phyloP scores from a whole-genome alignment of 768 basidiomycete species.

The Scleroderma citrinum region DNA sequence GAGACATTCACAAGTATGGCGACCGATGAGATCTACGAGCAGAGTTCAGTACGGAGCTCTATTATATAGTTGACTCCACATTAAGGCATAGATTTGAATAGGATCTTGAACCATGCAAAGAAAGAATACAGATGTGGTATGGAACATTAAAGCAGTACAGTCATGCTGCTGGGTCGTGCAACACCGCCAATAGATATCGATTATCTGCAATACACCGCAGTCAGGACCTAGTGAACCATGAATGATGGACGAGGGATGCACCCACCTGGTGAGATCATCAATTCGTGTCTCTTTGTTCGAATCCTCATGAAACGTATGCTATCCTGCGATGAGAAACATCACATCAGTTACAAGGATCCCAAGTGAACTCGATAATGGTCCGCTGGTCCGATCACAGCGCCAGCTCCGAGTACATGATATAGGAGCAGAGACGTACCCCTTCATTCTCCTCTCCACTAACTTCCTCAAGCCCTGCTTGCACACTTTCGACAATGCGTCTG shows the following conservation, averaged over 20 bases:
- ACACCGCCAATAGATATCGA: constrained; percentile 74
- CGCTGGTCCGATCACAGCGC: not conserved
- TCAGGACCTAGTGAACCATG: not conserved
- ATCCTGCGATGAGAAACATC: constrained; percentile 45
- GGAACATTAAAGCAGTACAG: not conserved
- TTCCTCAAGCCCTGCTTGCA: constrained; percentile 75
- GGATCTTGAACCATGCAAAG: constrained; percentile 5
- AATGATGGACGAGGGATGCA: constrained; percentile 2
- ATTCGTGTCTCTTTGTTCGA: constrained; percentile 84
- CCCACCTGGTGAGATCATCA: constrained; percentile 92
- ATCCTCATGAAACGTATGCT: constrained; percentile 86
- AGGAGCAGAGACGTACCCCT: constrained; percentile 37
- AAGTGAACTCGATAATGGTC: not conserved
- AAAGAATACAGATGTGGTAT: constrained; percentile 8
- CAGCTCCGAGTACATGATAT: not conserved
- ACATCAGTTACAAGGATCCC: not conserved
- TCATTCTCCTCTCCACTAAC: constrained; percentile 60
- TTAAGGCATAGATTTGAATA: not conserved
- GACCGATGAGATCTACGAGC: no score
- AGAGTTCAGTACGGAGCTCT: not conserved
- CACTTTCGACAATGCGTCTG: constrained; percentile 69
- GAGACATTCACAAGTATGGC: no score
- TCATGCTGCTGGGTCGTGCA: constrained; percentile 65
- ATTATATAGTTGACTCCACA: not conserved
- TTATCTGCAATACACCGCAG: constrained; percentile 46